These are phyloP conservation scores for Aspergillus nidulans DNA, from an alignment of 495 filamentous ascomycete genomes.

Conservation along the genomic window DNA sequence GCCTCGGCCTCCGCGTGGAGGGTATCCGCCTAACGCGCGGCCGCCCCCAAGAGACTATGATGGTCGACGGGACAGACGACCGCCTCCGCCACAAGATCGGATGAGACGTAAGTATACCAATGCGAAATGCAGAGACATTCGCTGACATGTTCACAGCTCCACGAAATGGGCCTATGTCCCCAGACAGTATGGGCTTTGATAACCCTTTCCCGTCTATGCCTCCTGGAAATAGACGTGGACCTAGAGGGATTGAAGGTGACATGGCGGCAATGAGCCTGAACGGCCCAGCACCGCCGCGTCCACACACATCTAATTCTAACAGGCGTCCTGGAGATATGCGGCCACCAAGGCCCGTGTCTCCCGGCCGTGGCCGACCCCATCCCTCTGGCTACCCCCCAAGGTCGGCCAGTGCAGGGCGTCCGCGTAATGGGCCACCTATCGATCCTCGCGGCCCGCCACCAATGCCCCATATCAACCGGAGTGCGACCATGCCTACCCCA, in stretches of 20 bases:
- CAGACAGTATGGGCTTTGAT: conserved; percentile 53
- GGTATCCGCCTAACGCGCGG: conserved; percentile 43
- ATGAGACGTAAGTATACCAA: conserved; percentile 32
- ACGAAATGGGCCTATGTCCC: conserved; percentile 32
- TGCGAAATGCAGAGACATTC: background rate
- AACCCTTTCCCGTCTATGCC: conserved; percentile 67
- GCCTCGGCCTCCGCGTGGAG: conserved; percentile 27
- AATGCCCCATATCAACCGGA: conserved; percentile 29
- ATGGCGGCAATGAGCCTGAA: conserved; percentile 58
- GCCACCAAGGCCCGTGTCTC: conserved; percentile 25
- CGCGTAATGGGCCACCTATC: conserved; percentile 24
- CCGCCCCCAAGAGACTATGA: conserved; percentile 28
- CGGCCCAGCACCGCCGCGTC: conserved; percentile 30
- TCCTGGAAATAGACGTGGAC: conserved; percentile 21
- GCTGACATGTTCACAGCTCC: conserved; percentile 19
- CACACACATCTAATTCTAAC: conserved; percentile 31
- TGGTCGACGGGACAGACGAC: conserved; percentile 23
- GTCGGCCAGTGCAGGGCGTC: conserved; percentile 26
- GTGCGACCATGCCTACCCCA: conserved; percentile 36
- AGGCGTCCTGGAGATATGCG: conserved; percentile 26
- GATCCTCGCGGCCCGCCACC: conserved; percentile 28
- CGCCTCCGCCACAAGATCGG: conserved; percentile 24
- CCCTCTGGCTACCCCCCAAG: conserved; percentile 22
- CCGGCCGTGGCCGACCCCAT: conserved; percentile 20
- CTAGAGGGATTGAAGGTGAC: conserved; percentile 40